phyloP scores from a whole-genome alignment of 1,139 yeast species.

The Suhomyces bokatorum region DNA sequence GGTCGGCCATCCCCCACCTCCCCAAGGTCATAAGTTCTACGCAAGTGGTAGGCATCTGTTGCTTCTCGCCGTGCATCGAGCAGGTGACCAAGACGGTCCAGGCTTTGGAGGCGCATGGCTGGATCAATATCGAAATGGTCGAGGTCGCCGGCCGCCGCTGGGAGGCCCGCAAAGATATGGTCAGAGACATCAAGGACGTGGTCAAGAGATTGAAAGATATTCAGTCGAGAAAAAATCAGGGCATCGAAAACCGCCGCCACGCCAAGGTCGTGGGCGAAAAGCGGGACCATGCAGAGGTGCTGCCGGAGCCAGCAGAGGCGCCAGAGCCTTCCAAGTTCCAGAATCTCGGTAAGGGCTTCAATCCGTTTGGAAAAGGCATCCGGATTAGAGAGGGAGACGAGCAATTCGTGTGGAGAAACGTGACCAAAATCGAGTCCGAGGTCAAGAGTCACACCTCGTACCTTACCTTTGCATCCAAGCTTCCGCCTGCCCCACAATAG shows the following conservation, averaged over 20 bases:
- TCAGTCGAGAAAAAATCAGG: constrained; percentile 69
- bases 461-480: constrained; percentile 77
- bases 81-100: constrained; percentile 88
- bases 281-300: constrained; percentile 20
- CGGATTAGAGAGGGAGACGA: constrained; percentile 86
- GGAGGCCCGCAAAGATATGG: constrained; percentile 92
- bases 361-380: constrained; percentile 87
- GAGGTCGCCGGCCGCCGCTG: constrained; percentile 84
- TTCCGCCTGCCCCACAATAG: constrained; percentile 13
- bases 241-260: constrained; percentile 61
- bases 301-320: constrained; percentile 14
- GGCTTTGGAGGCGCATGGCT: constrained; percentile 71
- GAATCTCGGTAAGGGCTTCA: constrained; percentile 59
- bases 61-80: constrained; percentile 97
- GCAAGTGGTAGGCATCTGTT: constrained; percentile 70
- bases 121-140: constrained; percentile 91
- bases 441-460: constrained; percentile 93
- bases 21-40: constrained; percentile 56
- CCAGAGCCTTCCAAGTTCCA: constrained; percentile 21
- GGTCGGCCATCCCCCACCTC: constrained; percentile 89
- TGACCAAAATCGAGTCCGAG: constrained; percentile 79
- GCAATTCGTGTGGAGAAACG: constrained; percentile 75
- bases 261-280: constrained; percentile 17
- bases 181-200: constrained; percentile 77
- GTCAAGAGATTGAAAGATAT: constrained; percentile 79